Evolutionary conservation across 2,329 filamentous ascomycete species (phyloP).

Genomic region (Fusarium pseudograminearum): DNA sequence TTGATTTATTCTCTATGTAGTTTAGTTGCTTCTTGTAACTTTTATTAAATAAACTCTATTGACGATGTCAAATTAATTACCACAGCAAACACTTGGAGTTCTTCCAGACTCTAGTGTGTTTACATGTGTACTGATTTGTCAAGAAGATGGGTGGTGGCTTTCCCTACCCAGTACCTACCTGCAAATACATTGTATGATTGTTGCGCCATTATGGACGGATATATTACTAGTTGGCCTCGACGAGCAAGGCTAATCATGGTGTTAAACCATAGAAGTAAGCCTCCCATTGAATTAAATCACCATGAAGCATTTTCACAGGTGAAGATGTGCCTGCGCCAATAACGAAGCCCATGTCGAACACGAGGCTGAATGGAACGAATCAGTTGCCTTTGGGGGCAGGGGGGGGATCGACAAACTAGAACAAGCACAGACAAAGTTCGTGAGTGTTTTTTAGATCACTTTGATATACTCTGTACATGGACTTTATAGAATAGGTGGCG

Average conservation of each 20-base stretch:
- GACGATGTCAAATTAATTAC: background rate
- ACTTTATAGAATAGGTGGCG: background rate
- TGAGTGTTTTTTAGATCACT: background rate
- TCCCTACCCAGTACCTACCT: too few species aligned
- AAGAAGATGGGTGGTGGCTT: too few species aligned
- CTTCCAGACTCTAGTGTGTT: background rate
- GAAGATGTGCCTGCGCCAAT: conserved; percentile 24
- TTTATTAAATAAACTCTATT: background rate
- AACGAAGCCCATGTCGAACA: conserved; percentile 15
- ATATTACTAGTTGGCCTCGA: background rate
- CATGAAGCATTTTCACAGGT: background rate
- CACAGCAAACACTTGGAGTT: background rate
- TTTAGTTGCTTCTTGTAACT: background rate
- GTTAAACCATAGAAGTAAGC: background rate
- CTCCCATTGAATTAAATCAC: background rate
- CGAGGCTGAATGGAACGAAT: conserved; percentile 28
- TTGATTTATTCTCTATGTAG: background rate
- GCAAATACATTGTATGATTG: background rate
- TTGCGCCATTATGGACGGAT: conserved; percentile 8
- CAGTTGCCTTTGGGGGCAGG: background rate
- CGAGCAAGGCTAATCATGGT: conserved; percentile 12
- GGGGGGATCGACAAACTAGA: conserved; percentile 28
- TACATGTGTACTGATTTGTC: too few species aligned
- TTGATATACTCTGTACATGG: too few species aligned
- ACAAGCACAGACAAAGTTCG: conserved; percentile 33